These are phyloP conservation scores for Erythrophleum fordii DNA, from an alignment of 306 rosid species.

Conservation along the genomic window DNA sequence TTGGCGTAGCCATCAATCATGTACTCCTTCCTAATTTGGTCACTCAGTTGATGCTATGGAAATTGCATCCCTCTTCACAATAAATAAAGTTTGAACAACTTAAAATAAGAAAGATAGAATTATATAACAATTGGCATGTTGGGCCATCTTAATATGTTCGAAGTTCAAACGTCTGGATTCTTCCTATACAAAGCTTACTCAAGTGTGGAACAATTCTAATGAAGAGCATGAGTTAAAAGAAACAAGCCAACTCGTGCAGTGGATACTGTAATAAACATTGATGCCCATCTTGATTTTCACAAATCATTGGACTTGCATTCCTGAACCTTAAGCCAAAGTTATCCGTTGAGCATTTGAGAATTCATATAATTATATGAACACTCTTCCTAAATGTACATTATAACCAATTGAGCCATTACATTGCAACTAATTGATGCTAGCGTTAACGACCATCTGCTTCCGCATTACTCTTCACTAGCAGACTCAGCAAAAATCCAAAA, in stretches of 20 bases:
- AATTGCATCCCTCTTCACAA: too few relatives aligned
- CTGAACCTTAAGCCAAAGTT: too few relatives aligned
- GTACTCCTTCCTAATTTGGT: too few relatives aligned
- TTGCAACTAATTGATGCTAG: neutral
- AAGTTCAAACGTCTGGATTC: neutral
- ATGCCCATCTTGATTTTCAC: too few relatives aligned
- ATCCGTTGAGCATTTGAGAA: neutral
- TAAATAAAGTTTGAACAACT: too few relatives aligned
- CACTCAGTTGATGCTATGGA: too few relatives aligned
- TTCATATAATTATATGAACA: neutral
- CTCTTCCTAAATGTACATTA: neutral
- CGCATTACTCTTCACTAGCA: conserved; percentile 30
- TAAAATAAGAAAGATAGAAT: too few relatives aligned
- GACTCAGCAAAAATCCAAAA: neutral
- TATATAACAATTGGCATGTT: neutral
- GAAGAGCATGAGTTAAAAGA: too few relatives aligned
- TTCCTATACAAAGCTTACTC: neutral
- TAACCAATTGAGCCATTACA: neutral
- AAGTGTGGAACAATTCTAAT: too few relatives aligned
- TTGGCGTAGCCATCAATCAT: too few relatives aligned
- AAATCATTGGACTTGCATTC: too few relatives aligned
- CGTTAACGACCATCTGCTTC: conserved; percentile 6
- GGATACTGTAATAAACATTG: neutral
- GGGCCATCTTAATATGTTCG: neutral
- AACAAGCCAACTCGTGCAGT: neutral